These are phyloP conservation scores for Candida oleophila DNA, from an alignment of 805 yeast genomes.

Conservation along the genomic window DNA sequence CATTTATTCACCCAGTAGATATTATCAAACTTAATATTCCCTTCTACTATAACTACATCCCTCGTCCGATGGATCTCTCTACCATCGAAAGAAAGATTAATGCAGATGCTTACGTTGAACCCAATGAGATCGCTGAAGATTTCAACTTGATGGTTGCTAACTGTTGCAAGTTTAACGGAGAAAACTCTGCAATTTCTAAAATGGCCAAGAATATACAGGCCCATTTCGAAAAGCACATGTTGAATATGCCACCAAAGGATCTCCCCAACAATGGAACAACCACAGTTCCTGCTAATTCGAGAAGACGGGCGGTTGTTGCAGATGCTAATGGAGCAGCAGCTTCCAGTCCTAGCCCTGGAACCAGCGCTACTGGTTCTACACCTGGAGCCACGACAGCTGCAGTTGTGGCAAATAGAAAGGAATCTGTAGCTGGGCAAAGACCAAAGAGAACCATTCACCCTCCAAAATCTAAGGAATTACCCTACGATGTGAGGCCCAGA, in stretches of 20 bases:
- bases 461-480: slow-evolving; percentile 90
- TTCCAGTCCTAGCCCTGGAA: slow-evolving; percentile 9
- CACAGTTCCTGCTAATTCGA: slow-evolving; percentile 12
- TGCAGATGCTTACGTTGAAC: slow-evolving; percentile 67
- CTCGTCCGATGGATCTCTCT: slow-evolving; percentile 89
- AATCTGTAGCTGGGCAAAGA: slow-evolving; percentile 73
- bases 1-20: slow-evolving; percentile 89
- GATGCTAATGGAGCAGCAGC: slow-evolving; percentile 11
- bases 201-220: slow-evolving; percentile 93
- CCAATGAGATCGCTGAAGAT: slow-evolving; percentile 70
- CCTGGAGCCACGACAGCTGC: slow-evolving; percentile 11
- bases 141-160: slow-evolving; percentile 82
- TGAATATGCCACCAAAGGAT: slow-evolving; percentile 77
- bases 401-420: slow-evolving; percentile 49
- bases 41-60: slow-evolving; percentile 77
- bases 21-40: slow-evolving; percentile 86
- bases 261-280: slow-evolving; percentile 19
- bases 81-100: slow-evolving; percentile 82
- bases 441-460: slow-evolving; percentile 97
- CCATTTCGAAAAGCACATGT: slow-evolving; percentile 88
- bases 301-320: slow-evolving; percentile 15
- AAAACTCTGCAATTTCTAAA: slow-evolving; percentile 74
- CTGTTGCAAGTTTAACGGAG: slow-evolving; percentile 84
- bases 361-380: slow-evolving; percentile 19
- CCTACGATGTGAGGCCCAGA: slow-evolving; percentile 86